Percentiles rank a stretch among this genome's conserved stretches.
Evolutionary conservation across 208 protist species (phyloP).

Genomic region (Leishmania amazonensis): DNA sequence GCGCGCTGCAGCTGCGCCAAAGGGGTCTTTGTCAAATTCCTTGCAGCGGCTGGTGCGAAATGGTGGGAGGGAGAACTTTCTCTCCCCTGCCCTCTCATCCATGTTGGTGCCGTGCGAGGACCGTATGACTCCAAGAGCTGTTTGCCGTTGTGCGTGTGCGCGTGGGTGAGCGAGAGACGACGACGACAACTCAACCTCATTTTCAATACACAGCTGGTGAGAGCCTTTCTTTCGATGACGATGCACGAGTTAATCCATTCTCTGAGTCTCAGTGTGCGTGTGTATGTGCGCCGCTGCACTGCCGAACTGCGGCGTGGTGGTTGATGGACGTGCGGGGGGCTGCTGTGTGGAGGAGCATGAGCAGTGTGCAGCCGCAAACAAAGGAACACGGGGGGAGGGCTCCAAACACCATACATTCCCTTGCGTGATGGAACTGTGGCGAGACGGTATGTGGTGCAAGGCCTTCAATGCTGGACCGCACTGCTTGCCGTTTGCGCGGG

Average conservation of each 20-base stretch:
- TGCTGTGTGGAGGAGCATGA: neutral
- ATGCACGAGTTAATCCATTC: slow-evolving; percentile 50
- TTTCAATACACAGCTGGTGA: slow-evolving; percentile 46
- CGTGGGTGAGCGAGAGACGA: slow-evolving; percentile 8
- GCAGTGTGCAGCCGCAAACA: slow-evolving; percentile 13
- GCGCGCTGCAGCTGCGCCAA: slow-evolving; percentile 2
- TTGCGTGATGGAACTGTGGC: neutral
- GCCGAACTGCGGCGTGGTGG: neutral
- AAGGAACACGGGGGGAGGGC: slow-evolving; percentile 18
- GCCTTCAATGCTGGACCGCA: neutral
- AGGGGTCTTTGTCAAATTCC: slow-evolving; percentile 31
- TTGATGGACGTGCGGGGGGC: neutral
- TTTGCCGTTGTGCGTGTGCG: slow-evolving; percentile 3
- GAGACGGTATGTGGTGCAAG: neutral
- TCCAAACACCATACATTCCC: slow-evolving; percentile 2
- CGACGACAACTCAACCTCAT: slow-evolving; percentile 41
- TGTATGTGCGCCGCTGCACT: slow-evolving; percentile 3
- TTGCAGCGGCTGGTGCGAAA: slow-evolving; percentile 26
- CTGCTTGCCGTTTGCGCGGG: neutral
- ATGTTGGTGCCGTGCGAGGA: slow-evolving; percentile 28
- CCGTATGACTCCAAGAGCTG: slow-evolving; percentile 26
- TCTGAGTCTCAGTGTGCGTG: slow-evolving; percentile 30
- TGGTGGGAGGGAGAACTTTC: neutral
- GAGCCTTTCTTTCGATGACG: slow-evolving; percentile 41
- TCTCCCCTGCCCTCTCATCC: neutral